Base-by-base conservation (phyloP, 176 grass and related monocot species). In the Oryza meyeriana region DNA sequence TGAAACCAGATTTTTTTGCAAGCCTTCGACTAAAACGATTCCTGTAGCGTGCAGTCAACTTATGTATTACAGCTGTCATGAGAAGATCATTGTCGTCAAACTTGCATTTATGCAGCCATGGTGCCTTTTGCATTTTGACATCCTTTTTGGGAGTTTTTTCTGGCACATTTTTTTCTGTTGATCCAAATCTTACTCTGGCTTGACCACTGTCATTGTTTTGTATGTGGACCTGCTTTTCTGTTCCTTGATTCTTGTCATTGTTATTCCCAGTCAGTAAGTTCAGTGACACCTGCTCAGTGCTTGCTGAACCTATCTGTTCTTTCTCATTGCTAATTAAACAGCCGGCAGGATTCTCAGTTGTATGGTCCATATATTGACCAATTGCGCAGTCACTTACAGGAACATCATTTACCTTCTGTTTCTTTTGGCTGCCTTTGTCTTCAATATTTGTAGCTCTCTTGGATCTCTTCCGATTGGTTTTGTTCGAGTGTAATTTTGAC, bases 51-150 rank as follows among this genome's bases (percentile, higher is more conserved):
- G 42, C 79, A 70, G 73, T 80, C 47, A 88, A 76, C 64, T 66
- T 90, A 79, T 85, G 78, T 85, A 92, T 87, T 67, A 87, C 77
- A 80, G 90, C 81, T 67, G 92, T 84, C 79, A 92, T 87, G 39
- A 94, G 79, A 83, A 92, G 85, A 85, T 94, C 92, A 73, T 92
- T 83, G 67, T 89, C 90, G 61, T 63, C 78, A 81, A 91, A 88
- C 31, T 44, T 76, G 67, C 77, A 86, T 63, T 52, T 84, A 50
- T 4, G 76, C 30, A 45, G 85, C 79, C 59, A 64, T 69, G 41
- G 30, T 70, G 41, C 61, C 58, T 70, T 90, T 88, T 57, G 13
- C 68, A n/a, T 77, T 77, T 69, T 83, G 26, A 55, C 10, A 64
- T 76, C 72, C 28, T 67, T 65, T 32, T 62, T 33, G n/a, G 25